Evolutionary conservation across 345 rosid genomes (phyloP).

Genomic region (Salix exigua): DNA sequence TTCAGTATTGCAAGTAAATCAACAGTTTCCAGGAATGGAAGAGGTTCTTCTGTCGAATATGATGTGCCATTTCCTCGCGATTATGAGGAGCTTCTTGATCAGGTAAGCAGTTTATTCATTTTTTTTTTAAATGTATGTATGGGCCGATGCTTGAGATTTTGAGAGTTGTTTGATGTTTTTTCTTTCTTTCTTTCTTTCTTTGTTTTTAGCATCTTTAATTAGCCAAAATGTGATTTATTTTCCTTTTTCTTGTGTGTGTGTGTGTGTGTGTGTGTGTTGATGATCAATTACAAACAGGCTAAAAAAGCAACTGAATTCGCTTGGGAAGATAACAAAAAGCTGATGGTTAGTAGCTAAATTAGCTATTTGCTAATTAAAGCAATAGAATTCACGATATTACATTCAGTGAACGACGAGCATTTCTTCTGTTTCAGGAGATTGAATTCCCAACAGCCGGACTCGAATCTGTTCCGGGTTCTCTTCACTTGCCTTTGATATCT

Average conservation of each 20-base stretch:
- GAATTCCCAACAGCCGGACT: slow-evolving; percentile 96
- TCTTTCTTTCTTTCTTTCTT: neutral
- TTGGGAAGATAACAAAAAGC: slow-evolving; percentile 51
- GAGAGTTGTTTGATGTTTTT: too few relatives aligned
- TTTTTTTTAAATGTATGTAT: too few relatives aligned
- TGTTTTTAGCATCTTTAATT: neutral
- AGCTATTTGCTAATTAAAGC: neutral
- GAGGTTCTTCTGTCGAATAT: slow-evolving; percentile 23
- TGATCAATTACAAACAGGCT: slow-evolving; percentile 44
- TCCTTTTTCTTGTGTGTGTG: neutral
- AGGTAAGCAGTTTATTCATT: slow-evolving; percentile 38
- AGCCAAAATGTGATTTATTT: too few relatives aligned
- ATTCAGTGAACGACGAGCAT: slow-evolving; percentile 23
- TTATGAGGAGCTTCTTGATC: slow-evolving; percentile 64
- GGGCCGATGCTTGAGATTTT: neutral
- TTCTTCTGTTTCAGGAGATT: slow-evolving; percentile 61
- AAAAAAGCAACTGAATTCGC: slow-evolving; percentile 69
- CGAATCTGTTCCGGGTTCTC: slow-evolving; percentile 81
- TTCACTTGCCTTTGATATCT: neutral
- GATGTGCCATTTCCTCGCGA: slow-evolving; percentile 65
- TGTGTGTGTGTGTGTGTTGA: neutral
- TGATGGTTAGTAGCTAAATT: slow-evolving; percentile 45
- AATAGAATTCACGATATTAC: slow-evolving; percentile 2
- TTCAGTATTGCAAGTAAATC: too few relatives aligned
- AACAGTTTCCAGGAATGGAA: slow-evolving; percentile 36